Evolutionary conservation across 257 asterid genomes (phyloP).

Genomic region (Avicennia marina): DNA sequence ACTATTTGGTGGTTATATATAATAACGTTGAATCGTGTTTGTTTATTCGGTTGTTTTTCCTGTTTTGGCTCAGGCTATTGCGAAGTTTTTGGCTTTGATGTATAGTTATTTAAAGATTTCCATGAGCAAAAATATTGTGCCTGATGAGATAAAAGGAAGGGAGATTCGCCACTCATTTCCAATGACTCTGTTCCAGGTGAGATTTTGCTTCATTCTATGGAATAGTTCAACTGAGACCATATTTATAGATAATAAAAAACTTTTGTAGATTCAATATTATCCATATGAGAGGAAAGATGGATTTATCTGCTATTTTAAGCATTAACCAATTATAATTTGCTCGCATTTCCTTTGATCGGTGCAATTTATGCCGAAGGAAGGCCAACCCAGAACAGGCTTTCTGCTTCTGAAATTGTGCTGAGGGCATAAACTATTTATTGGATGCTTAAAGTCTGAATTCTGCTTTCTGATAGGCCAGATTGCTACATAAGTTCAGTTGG

Average conservation of each 20-base stretch:
- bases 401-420: too few species aligned
- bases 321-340: too few species aligned
- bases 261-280: too few species aligned
- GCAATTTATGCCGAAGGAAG: too few species aligned
- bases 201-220: slow-evolving; percentile 14
- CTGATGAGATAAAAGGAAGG: slow-evolving; percentile 92
- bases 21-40: background rate
- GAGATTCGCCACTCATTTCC: slow-evolving; percentile 89
- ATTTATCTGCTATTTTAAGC: too few species aligned
- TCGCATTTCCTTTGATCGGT: too few species aligned
- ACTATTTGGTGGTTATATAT: background rate
- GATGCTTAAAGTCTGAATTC: background rate
- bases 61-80: slow-evolving; percentile 57
- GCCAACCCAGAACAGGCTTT: too few species aligned
- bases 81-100: slow-evolving; percentile 78
- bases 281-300: too few species aligned
- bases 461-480: too few species aligned
- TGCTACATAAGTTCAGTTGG: slow-evolving; percentile 15
- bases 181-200: slow-evolving; percentile 82
- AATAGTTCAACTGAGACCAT: background rate
- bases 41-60: background rate
- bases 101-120: slow-evolving; percentile 70
- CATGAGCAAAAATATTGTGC: slow-evolving; percentile 56
- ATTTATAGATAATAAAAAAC: too few species aligned
- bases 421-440: too few species aligned